Conservation (phyloP, 1,139 yeast species). For the Yamadazyma diddensiae region DNA sequence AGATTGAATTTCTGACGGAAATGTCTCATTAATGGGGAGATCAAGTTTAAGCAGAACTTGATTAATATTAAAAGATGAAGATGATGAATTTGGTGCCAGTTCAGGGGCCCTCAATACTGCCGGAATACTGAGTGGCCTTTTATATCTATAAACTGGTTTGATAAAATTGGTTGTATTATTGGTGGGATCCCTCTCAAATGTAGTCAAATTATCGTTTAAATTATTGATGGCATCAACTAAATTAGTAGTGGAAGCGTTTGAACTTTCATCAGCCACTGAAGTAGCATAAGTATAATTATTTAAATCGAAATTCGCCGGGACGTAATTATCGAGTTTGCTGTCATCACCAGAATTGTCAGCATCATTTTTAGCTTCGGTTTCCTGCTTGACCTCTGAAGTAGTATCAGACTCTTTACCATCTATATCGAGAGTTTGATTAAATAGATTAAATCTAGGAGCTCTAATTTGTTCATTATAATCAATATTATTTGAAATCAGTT, state of each 20-base stretch:
- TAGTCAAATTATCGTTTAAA: conserved; percentile 22
- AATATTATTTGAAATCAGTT: conserved; percentile 20
- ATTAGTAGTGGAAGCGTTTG: conserved; percentile 8
- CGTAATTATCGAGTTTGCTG: conserved; percentile 16
- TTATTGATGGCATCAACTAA: conserved; percentile 23
- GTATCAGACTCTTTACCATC: neutral
- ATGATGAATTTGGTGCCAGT: neutral
- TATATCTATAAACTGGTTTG: conserved; percentile 31
- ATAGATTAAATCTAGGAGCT: conserved; percentile 37
- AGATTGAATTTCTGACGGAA: too few species aligned
- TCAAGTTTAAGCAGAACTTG: neutral
- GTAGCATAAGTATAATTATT: conserved; percentile 17
- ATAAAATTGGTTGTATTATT: conserved; percentile 6
- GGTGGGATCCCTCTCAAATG: conserved; percentile 8
- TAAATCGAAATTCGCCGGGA: conserved; percentile 44
- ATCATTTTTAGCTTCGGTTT: neutral
- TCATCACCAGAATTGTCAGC: neutral
- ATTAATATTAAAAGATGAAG: conserved; percentile 1
- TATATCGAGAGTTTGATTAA: conserved; percentile 3
- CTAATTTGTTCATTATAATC: conserved; percentile 45
- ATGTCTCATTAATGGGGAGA: neutral
- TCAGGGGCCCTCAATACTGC: conserved; percentile 32
- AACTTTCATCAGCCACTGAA: conserved; percentile 7
- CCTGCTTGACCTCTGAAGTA: neutral
- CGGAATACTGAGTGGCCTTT: conserved; percentile 41